phyloP scores from a whole-genome alignment of 2,329 filamentous ascomycete species.

The Alternaria brassicae region DNA sequence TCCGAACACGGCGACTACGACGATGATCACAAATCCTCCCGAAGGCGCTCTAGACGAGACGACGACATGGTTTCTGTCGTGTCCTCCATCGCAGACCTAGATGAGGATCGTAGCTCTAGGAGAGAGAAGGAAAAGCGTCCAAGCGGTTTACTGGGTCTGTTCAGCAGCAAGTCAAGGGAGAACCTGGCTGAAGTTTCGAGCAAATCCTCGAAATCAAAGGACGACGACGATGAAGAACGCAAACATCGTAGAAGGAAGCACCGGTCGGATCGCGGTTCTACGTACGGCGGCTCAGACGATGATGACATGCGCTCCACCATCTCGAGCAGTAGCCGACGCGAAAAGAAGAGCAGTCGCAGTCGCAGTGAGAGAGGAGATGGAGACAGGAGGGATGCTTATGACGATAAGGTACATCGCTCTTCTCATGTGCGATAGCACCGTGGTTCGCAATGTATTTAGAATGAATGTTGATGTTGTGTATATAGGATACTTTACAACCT shows the following conservation, averaged over 20 bases:
- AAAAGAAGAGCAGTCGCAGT: slow-evolving; percentile 53
- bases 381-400: slow-evolving; percentile 44
- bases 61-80: slow-evolving; percentile 53
- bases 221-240: slow-evolving; percentile 50
- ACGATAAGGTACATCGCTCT: slow-evolving; percentile 49
- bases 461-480: slow-evolving; percentile 42
- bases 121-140: slow-evolving; percentile 54
- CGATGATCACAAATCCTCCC: slow-evolving; percentile 50
- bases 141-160: slow-evolving; percentile 55
- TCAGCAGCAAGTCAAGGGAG: slow-evolving; percentile 56
- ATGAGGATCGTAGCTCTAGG: slow-evolving; percentile 49
- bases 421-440: slow-evolving; percentile 37
- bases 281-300: slow-evolving; percentile 50
- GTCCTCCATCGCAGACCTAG: slow-evolving; percentile 50
- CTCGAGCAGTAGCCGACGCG: slow-evolving; percentile 47
- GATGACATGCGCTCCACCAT: slow-evolving; percentile 47
- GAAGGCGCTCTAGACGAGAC: slow-evolving; percentile 52
- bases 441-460: slow-evolving; percentile 39
- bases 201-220: slow-evolving; percentile 44
- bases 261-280: slow-evolving; percentile 48
- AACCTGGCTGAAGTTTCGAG: slow-evolving; percentile 41
- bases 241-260: slow-evolving; percentile 57
- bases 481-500: slow-evolving; percentile 42
- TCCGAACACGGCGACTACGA: slow-evolving; percentile 53
- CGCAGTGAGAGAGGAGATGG: slow-evolving; percentile 45